Conservation (phyloP, 2,329 filamentous ascomycete species). For the Lachnellula willkommii region DNA sequence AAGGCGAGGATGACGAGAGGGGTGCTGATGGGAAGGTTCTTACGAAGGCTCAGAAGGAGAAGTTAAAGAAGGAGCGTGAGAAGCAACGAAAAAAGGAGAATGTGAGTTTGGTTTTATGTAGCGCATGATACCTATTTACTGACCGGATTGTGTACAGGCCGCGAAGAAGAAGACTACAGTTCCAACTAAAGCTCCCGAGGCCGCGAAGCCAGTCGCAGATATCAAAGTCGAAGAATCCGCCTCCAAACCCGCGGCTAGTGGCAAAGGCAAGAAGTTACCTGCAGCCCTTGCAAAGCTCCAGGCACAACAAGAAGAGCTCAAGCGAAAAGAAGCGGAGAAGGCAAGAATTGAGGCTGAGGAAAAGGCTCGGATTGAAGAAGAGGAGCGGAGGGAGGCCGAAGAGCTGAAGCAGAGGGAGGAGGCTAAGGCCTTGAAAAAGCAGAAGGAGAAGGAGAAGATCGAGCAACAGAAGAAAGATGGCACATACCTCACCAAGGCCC, state of each 20-base stretch:
- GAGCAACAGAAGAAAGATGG: slow-evolving; percentile 85
- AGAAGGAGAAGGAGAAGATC: slow-evolving; percentile 79
- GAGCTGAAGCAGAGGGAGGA: slow-evolving; percentile 67
- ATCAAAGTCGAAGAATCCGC: slow-evolving; percentile 43
- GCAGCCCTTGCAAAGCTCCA: slow-evolving; percentile 67
- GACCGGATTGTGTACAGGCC: slow-evolving; percentile 45
- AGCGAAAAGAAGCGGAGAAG: slow-evolving; percentile 58
- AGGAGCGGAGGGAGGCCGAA: slow-evolving; percentile 60
- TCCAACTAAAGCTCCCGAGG: slow-evolving; percentile 52
- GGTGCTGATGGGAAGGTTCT: slow-evolving; percentile 64
- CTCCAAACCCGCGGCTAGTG: slow-evolving; percentile 43
- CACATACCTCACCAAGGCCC: slow-evolving; percentile 80
- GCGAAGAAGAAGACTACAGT: slow-evolving; percentile 72
- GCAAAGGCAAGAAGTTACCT: slow-evolving; percentile 87
- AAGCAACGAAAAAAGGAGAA: slow-evolving; percentile 99
- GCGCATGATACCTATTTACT: slow-evolving; percentile 1
- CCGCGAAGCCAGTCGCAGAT: slow-evolving; percentile 45
- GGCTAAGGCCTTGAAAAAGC: slow-evolving; percentile 71
- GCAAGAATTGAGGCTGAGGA: slow-evolving; percentile 56
- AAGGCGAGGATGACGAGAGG: slow-evolving; percentile 44
- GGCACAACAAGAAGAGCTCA: slow-evolving; percentile 77
- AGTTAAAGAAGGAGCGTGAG: slow-evolving; percentile 94
- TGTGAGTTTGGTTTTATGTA: slow-evolving; percentile 44
- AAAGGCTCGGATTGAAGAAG: slow-evolving; percentile 58
- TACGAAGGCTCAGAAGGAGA: slow-evolving; percentile 98